Evolutionary conservation across 177 flowering plant species (phyloP), one percentile per base, ranked within the genome.

Genomic region (Vitis hybrid): DNA sequence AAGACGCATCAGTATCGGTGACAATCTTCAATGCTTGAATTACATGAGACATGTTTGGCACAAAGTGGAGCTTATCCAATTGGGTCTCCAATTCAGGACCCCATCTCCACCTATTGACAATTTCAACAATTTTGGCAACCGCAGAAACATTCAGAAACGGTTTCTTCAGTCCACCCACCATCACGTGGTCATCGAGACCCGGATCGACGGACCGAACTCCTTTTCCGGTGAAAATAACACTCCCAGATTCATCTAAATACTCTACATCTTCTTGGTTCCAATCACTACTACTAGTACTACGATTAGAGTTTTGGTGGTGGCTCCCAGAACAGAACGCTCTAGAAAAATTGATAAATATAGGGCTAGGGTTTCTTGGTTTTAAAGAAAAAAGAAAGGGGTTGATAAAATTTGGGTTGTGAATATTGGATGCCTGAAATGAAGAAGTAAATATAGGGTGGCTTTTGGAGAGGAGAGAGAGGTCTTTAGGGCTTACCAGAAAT

Each of bases 101-200:
- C 99, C 99, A 95, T 80, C 82, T 90, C 99, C 99, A 95, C 76
- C 99, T 87, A 68, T 83, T 89, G 41, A 90, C 93, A 54, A 89
- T 79, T 84, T 93, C 99, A 6, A 93, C 90, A 18, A 95, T 84
- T 75, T 93, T 95, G 0, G 89, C 86, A 61, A 94, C 93, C 2
- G 90, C 93, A 1, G 83, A 71, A 50, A 84, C 86, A 79, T 90
- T 87, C 72, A 78, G 63, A 59, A 90, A 77, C 1, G 96, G 89
- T 81, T 89, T 89, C 80, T 83, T 92, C 48, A 94, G n/a, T 6
- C 80, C 93, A 58, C 98, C 98, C 24, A 88, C 83, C 91, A 94
- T 83, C 6, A 94, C 91, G 82, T 94, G 97, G 50, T 85, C 98
- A 75, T 94, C 98, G 1, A 82, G 17, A 55, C 94, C 93, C 0